Percentiles rank a stretch among this genome's conserved stretches.
Evolutionary conservation across 306 rosid species (phyloP).

Genomic region (Rubus parviflorus): DNA sequence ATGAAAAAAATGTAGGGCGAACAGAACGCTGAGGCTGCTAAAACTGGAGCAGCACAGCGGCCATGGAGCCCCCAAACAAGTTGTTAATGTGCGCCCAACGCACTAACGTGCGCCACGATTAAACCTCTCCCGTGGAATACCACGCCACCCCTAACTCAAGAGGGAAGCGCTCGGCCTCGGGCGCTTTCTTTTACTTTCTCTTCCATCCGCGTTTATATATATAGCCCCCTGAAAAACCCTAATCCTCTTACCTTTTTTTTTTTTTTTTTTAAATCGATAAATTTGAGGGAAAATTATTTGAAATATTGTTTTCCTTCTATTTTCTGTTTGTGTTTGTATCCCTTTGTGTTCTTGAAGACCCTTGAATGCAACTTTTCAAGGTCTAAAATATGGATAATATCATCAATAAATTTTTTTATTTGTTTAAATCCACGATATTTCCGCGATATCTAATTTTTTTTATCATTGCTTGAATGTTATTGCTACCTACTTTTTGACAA

Average conservation of each 20-base stretch:
- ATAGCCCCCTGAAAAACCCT: conserved; percentile 16
- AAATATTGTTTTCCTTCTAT: too few species aligned
- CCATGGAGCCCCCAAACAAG: conserved; percentile 32
- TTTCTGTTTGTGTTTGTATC: too few species aligned
- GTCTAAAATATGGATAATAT: too few species aligned
- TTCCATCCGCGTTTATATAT: neutral
- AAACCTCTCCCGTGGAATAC: conserved; percentile 57
- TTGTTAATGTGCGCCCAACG: conserved; percentile 40
- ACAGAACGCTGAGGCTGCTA: conserved; percentile 32
- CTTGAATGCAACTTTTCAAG: too few species aligned
- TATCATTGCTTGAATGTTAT: too few species aligned
- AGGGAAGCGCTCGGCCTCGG: conserved; percentile 56
- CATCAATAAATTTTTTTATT: too few species aligned
- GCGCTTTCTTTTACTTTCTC: neutral
- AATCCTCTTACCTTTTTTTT: neutral
- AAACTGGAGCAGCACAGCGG: conserved; percentile 29
- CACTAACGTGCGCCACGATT: conserved; percentile 44
- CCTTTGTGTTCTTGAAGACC: too few species aligned
- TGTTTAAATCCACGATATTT: too few species aligned
- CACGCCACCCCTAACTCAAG: conserved; percentile 52
- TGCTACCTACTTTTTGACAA: too few species aligned
- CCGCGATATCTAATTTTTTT: too few species aligned
- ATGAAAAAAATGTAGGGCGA: conserved; percentile 34
- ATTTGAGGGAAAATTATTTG: too few species aligned
- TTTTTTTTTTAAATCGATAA: neutral